phyloP scores from a whole-genome alignment of 345 rosid species.

The Gossypium arboreum region DNA sequence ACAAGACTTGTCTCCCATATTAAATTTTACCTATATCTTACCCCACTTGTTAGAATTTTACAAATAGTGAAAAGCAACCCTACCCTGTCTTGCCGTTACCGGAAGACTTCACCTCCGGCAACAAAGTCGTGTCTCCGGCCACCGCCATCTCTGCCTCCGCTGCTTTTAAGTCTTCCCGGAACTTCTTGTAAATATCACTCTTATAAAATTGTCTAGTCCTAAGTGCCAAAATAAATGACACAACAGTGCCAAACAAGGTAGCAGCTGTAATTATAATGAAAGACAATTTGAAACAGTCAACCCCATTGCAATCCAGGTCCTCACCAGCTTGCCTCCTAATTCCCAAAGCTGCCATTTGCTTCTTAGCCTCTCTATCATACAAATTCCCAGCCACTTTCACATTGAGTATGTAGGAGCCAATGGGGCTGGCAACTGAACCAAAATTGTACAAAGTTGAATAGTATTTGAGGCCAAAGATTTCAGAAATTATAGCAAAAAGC shows the following conservation, averaged over 20 bases:
- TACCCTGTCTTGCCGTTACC: not conserved
- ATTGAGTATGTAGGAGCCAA: slow-evolving; percentile 56
- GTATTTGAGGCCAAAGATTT: slow-evolving; percentile 20
- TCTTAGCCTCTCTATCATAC: slow-evolving; percentile 51
- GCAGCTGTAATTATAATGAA: slow-evolving; percentile 49
- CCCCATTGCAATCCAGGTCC: slow-evolving; percentile 46
- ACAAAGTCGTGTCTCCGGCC: not conserved
- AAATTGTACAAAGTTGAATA: slow-evolving; percentile 14
- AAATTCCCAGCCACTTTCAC: slow-evolving; percentile 51
- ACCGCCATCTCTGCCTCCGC: slow-evolving; percentile 34
- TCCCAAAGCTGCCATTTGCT: slow-evolving; percentile 42
- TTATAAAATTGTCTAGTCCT: slow-evolving; percentile 59
- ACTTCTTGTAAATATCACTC: slow-evolving; percentile 61
- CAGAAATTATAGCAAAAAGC: slow-evolving; percentile 13
- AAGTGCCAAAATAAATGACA: slow-evolving; percentile 43
- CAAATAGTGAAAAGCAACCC: not conserved
- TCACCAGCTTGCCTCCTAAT: slow-evolving; percentile 17
- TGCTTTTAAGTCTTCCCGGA: slow-evolving; percentile 39
- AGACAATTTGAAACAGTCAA: slow-evolving; percentile 47
- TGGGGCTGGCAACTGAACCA: slow-evolving; percentile 48
- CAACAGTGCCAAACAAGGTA: slow-evolving; percentile 44
- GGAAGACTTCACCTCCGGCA: not conserved
- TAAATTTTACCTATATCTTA: not conserved
- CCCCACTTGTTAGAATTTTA: not conserved
- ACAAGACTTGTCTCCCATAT: not conserved